Percentiles rank a stretch among this genome's conserved stretches.
Evolutionary conservation across 306 rosid species (phyloP).

Genomic region (Gleditsia sinensis): DNA sequence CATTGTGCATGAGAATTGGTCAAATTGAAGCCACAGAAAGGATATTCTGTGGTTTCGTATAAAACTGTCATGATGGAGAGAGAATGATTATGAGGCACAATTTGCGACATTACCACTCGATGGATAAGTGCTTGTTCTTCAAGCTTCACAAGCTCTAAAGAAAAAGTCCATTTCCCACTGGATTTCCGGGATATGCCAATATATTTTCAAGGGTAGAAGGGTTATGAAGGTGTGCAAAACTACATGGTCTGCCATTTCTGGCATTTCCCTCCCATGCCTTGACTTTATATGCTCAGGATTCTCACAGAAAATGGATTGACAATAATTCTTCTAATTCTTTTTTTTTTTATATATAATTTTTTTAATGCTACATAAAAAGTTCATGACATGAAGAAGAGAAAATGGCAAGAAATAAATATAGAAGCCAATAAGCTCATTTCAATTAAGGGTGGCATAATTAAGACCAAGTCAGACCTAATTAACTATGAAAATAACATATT

Average conservation of each 20-base stretch:
- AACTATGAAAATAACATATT: too few relatives aligned
- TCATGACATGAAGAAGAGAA: too few relatives aligned
- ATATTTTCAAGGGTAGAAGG: slow-evolving; percentile 22
- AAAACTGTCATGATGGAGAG: slow-evolving; percentile 12
- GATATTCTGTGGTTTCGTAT: background rate
- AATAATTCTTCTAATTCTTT: too few relatives aligned
- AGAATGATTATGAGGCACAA: slow-evolving; percentile 34
- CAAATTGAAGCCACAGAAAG: slow-evolving; percentile 19
- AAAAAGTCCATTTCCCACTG: slow-evolving; percentile 35
- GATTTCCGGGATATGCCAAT: slow-evolving; percentile 56
- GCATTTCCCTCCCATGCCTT: background rate
- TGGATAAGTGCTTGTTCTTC: slow-evolving; percentile 1
- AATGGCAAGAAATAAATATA: too few relatives aligned
- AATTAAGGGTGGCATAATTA: too few relatives aligned
- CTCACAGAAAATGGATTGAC: background rate
- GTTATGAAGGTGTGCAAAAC: background rate
- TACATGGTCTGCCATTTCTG: background rate
- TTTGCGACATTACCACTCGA: slow-evolving; percentile 11
- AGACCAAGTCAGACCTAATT: too few relatives aligned
- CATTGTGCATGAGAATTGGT: slow-evolving; percentile 23
- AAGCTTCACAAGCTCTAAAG: background rate
- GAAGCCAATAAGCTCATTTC: too few relatives aligned
- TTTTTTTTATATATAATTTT: too few relatives aligned
- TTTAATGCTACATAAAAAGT: too few relatives aligned
- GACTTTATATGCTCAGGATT: background rate